Base-by-base conservation (phyloP, 345 rosid genomes). In the Eucalyptus victrix region DNA sequence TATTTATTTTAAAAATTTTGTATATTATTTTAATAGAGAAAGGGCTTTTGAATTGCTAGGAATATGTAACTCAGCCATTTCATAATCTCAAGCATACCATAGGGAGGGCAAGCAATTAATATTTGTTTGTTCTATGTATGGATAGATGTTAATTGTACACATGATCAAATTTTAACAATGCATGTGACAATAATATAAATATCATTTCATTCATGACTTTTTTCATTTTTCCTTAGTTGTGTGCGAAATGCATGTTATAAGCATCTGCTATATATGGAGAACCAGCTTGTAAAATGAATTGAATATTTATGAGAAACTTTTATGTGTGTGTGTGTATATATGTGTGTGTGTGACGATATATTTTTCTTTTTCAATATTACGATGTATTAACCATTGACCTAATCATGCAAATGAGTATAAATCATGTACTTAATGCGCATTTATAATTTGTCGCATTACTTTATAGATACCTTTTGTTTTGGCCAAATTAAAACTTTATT, bases 331-430 rank as follows among this genome's bases (percentile, higher is more conserved):
- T 53, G 21, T 18, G 24, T 8, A 2, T 7, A 1, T 2, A 0
- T 9, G 11, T 54, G 1, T 58, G 3, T 26, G 3, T 2, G 1
- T 11, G 65, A 58, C n/a, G 0, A 26, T 12, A 28, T 26, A 60
- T 28, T 26, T 28, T 28, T 28, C 16, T 28, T 60, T 60, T 60
- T 28, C 8, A 60, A 60, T 5, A 60, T 60, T 60, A 28, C 3
- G 4, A 58, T 26, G 65, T 58, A 58, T 26, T 58, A 26, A 58
- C 7, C 30, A 5, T 12, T 4, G 0, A 60, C 4, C 7, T 34
- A 72, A 72, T 34, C 44, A 18, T 72, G 12, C 16, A 16, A 34
- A 72, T 72, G 44, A 72, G 21, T 19, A 34, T 34, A 42, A 34
- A 34, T 18, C 44, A 10, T 72, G 56, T 18, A 8, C 24, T 69